Evolutionary conservation across 202 grass and related monocot species (phyloP).

Genomic region (Zizania palustris): DNA sequence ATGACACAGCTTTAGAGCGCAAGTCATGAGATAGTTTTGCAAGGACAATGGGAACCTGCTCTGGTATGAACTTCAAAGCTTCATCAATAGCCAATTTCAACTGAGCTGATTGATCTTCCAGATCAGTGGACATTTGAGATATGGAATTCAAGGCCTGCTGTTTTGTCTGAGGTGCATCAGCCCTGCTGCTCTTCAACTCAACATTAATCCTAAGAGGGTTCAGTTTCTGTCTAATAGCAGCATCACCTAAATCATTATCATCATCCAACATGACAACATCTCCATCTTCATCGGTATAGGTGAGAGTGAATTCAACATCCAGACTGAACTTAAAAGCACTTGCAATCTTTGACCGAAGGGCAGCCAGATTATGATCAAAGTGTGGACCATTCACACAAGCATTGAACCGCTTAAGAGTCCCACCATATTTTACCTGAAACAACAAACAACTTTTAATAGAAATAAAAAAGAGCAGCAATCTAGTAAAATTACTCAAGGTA

Average conservation of each 20-base stretch:
- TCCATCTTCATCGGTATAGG: slow-evolving; percentile 77
- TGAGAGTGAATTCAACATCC: slow-evolving; percentile 57
- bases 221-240: slow-evolving; percentile 69
- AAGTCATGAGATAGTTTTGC: slow-evolving; percentile 58
- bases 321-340: slow-evolving; percentile 68
- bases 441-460: not conserved
- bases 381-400: slow-evolving; percentile 43
- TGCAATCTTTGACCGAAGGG: slow-evolving; percentile 65
- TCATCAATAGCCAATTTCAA: slow-evolving; percentile 65
- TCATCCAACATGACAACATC: slow-evolving; percentile 75
- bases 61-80: slow-evolving; percentile 61
- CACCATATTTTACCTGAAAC: slow-evolving; percentile 80
- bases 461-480: slow-evolving; percentile 24
- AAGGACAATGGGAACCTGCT: slow-evolving; percentile 49
- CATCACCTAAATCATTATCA: slow-evolving; percentile 75
- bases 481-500: not conserved
- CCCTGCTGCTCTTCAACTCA: slow-evolving; percentile 61
- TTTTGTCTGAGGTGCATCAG: slow-evolving; percentile 31
- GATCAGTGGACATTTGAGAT: slow-evolving; percentile 25
- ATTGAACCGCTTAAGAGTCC: slow-evolving; percentile 70
- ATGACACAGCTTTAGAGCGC: slow-evolving; percentile 45
- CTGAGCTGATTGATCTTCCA: slow-evolving; percentile 51
- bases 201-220: slow-evolving; percentile 86
- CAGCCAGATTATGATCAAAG: slow-evolving; percentile 57
- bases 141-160: slow-evolving; percentile 32